Evolutionary conservation across 2,329 filamentous ascomycete species (phyloP).

Genomic region (Colletotrichum sp.): DNA sequence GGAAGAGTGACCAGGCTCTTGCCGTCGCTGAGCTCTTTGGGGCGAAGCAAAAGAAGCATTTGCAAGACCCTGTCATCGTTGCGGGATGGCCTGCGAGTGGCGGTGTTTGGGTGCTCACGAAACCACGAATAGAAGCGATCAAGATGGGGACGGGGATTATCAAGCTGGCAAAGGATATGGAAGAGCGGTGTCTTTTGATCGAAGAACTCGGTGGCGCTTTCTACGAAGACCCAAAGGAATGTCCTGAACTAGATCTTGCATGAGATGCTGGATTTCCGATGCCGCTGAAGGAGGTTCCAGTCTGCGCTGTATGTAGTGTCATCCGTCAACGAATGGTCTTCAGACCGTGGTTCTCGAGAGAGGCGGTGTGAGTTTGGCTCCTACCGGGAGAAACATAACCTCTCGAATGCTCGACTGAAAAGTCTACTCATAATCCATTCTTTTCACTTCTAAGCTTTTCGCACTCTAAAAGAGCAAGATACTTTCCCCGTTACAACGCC

Average conservation of each 20-base stretch:
- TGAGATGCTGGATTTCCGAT: not conserved
- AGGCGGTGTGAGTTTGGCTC: not conserved
- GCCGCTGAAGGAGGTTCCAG: not conserved
- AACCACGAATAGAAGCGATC: not conserved
- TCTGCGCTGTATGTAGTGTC: not conserved
- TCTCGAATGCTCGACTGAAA: rapidly evolving
- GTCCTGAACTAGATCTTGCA: not conserved
- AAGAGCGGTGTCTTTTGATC: not conserved
- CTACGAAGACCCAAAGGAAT: not conserved
- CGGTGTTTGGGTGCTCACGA: not conserved
- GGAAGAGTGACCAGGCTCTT: not conserved
- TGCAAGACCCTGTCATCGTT: not conserved
- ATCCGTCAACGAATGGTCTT: not conserved
- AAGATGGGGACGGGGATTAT: not conserved
- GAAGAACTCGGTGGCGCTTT: not conserved
- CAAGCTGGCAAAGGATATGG: not conserved
- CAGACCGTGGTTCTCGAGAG: not conserved
- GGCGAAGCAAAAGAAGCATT: not conserved
- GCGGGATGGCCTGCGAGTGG: not conserved
- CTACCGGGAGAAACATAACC: not conserved
- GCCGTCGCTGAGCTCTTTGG: not conserved
- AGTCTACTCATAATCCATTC: rapidly evolving
- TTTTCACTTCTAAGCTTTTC: not conserved
- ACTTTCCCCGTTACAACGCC: not conserved
- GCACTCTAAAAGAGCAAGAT: not conserved